phyloP scores from a whole-genome alignment of 2,329 filamentous ascomycete species.

The Penicillium sp. region DNA sequence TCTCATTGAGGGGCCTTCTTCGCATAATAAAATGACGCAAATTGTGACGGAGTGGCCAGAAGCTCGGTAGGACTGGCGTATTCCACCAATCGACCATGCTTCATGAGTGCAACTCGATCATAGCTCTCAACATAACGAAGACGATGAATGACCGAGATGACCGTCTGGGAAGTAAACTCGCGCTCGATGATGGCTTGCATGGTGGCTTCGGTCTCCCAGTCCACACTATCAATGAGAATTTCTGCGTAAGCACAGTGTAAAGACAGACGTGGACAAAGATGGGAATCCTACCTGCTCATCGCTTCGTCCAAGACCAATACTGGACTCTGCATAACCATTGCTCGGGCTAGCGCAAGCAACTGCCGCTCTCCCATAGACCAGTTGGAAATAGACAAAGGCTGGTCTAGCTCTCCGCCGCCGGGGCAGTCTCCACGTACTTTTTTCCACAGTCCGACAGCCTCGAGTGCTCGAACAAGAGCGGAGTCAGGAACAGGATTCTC shows the following conservation, averaged over 20 bases:
- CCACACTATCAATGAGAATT: slow-evolving; percentile 7
- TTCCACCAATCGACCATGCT: slow-evolving; percentile 24
- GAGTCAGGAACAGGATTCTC: slow-evolving; percentile 26
- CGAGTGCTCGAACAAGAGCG: slow-evolving; percentile 24
- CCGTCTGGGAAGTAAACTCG: slow-evolving; percentile 28
- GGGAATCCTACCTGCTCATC: slow-evolving; percentile 18
- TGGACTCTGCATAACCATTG: slow-evolving; percentile 49
- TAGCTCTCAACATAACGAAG: slow-evolving; percentile 30
- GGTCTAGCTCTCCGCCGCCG: slow-evolving; percentile 23
- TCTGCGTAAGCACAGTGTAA: background rate
- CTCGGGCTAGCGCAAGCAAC: slow-evolving; percentile 70
- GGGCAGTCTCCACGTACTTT: slow-evolving; percentile 15
- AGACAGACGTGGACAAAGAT: background rate
- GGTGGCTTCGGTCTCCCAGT: slow-evolving; percentile 18
- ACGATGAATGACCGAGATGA: slow-evolving; percentile 32
- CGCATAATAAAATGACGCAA: slow-evolving; percentile 1
- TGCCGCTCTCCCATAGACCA: slow-evolving; percentile 73
- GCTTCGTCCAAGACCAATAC: slow-evolving; percentile 23
- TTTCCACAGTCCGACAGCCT: slow-evolving; percentile 26
- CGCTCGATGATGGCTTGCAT: slow-evolving; percentile 31
- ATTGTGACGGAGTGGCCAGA: background rate
- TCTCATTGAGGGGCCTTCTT: background rate
- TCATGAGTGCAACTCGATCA: slow-evolving; percentile 29
- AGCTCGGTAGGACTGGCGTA: slow-evolving; percentile 5
- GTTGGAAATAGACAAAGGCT: slow-evolving; percentile 40